phyloP scores from a whole-genome alignment of 1,284 basidiomycete species.

The Stereum hirsutum region DNA sequence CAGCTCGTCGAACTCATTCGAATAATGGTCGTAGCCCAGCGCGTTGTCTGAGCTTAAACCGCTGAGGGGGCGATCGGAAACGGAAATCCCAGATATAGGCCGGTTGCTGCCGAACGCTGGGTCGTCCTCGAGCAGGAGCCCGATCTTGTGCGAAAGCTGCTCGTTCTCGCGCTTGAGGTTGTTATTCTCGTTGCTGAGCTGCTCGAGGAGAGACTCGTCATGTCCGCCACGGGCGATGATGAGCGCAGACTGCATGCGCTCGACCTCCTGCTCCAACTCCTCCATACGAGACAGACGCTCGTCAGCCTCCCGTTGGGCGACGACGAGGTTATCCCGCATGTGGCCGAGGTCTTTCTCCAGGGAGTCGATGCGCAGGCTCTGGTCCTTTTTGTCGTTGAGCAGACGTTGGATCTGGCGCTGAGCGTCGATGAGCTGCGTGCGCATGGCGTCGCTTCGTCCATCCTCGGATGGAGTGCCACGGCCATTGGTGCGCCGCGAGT shows the following conservation, averaged over 20 bases:
- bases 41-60: constrained; percentile 68
- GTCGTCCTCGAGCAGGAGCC: constrained; percentile 76
- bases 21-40: constrained; percentile 58
- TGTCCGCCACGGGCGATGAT: constrained; percentile 67
- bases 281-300: constrained; percentile 68
- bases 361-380: constrained; percentile 64
- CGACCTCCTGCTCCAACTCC: constrained; percentile 74
- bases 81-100: constrained; percentile 53
- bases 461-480: constrained; percentile 76
- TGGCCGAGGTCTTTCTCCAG: constrained; percentile 68
- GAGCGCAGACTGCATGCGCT: constrained; percentile 68
- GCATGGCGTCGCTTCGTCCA: constrained; percentile 48
- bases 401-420: constrained; percentile 67
- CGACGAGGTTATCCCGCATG: constrained; percentile 66
- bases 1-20: constrained; percentile 74
- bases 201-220: constrained; percentile 64
- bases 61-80: constrained; percentile 56
- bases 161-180: constrained; percentile 76
- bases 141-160: constrained; percentile 79
- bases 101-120: constrained; percentile 53
- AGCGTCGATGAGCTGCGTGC: constrained; percentile 58
- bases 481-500: constrained; percentile 63
- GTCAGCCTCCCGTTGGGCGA: constrained; percentile 68
- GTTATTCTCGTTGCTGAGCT: constrained; percentile 69
- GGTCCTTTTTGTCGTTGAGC: constrained; percentile 65